phyloP scores from a whole-genome alignment of 2,329 filamentous ascomycete species.

The Hymenotorrendiella dingleyae region DNA sequence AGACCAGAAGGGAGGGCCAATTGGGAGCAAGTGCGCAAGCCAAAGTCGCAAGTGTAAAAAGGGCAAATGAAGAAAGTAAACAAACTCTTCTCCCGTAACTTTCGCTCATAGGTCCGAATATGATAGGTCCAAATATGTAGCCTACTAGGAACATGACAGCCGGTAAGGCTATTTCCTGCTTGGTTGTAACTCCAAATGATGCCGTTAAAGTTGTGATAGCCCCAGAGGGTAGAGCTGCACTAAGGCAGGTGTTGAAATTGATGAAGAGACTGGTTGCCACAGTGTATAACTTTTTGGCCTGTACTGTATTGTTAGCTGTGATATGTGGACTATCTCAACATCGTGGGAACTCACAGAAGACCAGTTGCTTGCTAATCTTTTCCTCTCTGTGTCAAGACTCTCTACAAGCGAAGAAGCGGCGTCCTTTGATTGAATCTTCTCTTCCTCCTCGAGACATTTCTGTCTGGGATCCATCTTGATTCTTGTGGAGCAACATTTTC shows the following conservation, averaged over 20 bases:
- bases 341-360: too few relatives aligned
- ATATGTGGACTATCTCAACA: too few relatives aligned
- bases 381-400: too few relatives aligned
- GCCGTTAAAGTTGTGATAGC: constrained; percentile 51
- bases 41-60: constrained; percentile 62
- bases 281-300: too few relatives aligned
- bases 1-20: constrained; percentile 55
- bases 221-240: constrained; percentile 58
- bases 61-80: constrained; percentile 57
- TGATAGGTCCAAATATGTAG: constrained; percentile 49
- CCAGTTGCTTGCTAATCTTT: too few relatives aligned
- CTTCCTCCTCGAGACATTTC: too few relatives aligned
- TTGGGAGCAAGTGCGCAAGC: constrained; percentile 58
- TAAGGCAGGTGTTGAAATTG: constrained; percentile 67
- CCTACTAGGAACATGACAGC: constrained; percentile 60
- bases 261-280: too few relatives aligned
- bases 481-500: too few relatives aligned
- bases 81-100: constrained; percentile 55
- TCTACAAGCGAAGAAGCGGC: too few relatives aligned
- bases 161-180: constrained; percentile 40
- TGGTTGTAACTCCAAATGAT: constrained; percentile 49
- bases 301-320: too few relatives aligned
- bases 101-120: constrained; percentile 62
- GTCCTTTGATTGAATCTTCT: too few relatives aligned
- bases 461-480: too few relatives aligned